Evolutionary conservation across 1,139 yeast genomes (phyloP).

Genomic region (Pichia sp.): DNA sequence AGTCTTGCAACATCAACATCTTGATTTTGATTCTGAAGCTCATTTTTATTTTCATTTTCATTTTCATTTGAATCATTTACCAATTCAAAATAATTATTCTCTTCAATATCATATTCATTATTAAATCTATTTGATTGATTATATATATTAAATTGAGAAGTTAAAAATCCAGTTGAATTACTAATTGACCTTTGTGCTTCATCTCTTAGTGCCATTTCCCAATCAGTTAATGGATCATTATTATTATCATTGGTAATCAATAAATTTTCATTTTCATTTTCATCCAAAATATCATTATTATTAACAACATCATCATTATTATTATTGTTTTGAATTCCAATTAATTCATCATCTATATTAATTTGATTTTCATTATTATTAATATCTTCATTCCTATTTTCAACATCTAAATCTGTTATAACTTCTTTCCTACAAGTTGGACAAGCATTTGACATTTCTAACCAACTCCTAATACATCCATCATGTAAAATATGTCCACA

Average conservation of each 20-base stretch:
- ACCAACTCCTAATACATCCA: constrained; percentile 90
- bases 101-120: not conserved
- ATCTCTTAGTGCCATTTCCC: too few species aligned
- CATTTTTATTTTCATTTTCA: not conserved
- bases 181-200: too few species aligned
- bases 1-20: not conserved
- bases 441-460: constrained; percentile 84
- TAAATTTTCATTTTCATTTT: not conserved
- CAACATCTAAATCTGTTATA: constrained; percentile 21
- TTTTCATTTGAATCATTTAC: not conserved
- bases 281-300: not conserved
- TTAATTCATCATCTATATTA: not conserved
- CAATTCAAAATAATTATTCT: not conserved
- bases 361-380: not conserved
- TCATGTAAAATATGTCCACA: constrained; percentile 88
- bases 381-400: not conserved
- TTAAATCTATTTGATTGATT: too few species aligned
- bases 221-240: not conserved
- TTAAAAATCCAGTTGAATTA: too few species aligned
- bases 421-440: constrained; percentile 89
- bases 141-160: too few species aligned
- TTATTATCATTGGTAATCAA: not conserved
- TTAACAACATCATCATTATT: not conserved
- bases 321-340: not conserved
- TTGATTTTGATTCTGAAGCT: not conserved